Base-by-base conservation (phyloP, 2,329 filamentous ascomycete species). In the Penicillium sp. region DNA sequence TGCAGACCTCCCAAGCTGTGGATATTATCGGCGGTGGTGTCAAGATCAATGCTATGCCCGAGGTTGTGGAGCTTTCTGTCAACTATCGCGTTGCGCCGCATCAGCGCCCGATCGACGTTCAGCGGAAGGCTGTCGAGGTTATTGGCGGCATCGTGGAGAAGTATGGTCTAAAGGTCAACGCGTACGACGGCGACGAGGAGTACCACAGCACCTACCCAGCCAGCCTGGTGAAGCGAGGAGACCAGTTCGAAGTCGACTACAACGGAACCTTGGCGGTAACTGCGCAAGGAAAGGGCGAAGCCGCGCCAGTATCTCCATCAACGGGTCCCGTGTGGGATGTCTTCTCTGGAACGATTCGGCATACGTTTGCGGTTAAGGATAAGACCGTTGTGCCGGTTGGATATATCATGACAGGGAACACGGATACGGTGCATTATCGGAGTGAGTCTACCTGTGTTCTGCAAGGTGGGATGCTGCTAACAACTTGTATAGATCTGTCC, bases 11-110 rank as follows among this genome's bases (percentile, higher is more conserved):
- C 19, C 55, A 57, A 19, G 46, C 55, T 23, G 55, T 57, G 17
- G 55, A 50, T 23, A 31, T 50, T 19, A 57, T 57, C 46, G 19
- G 31, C 3, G 55, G 55, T 5, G 55, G 55, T 9, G 31, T 57
- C 3, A 57, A 57, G 7, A 57, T 57, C 31, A 57, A 57, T 23
- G 55, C 55, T 13, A 50, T 57, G 46, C 55, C 55, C 7, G 55
- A 57, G 19, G 53, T 56, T 17, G 53, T 56, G 23, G 47, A 41
- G n/a, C 44, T 56, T 3, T n/a, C 53, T 5, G 53, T 56, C 7
- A 56, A 56, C 53, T 47, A 56, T 26, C 53, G 53, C 26, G 53
- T 56, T 35, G 53, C 53, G 15, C 53, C 46, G 13, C 53, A 56
- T 30, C 26, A 56, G 17, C 13, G 44, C 7, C 41, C 53, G 9